Conservation (phyloP, 2,329 filamentous ascomycete genomes). For the Xylaria arbuscula region DNA sequence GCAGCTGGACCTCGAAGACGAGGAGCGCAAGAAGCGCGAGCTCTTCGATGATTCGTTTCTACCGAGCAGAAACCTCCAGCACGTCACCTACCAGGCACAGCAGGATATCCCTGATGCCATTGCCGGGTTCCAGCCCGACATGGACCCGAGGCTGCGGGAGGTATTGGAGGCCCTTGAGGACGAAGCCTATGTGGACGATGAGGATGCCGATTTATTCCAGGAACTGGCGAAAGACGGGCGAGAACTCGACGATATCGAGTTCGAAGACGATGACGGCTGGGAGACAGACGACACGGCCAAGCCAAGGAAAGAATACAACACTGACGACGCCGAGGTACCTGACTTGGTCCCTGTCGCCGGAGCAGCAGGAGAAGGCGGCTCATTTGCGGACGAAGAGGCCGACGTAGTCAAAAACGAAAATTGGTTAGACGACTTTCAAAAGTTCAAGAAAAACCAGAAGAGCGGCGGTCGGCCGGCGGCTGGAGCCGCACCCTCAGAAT, state of each 20-base stretch:
- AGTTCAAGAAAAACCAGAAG: conserved; percentile 88
- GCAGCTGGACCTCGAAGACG: conserved; percentile 66
- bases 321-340: conserved; percentile 56
- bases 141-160: conserved; percentile 93
- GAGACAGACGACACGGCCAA: conserved; percentile 93
- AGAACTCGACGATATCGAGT: conserved; percentile 83
- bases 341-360: conserved; percentile 56
- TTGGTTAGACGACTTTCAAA: conserved; percentile 93
- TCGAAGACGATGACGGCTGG: conserved; percentile 88
- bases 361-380: conserved; percentile 30
- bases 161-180: conserved; percentile 94
- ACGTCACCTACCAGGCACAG: conserved; percentile 87
- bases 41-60: conserved; percentile 79
- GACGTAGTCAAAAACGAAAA: conserved; percentile 73
- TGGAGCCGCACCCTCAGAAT: conserved; percentile 60
- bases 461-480: conserved; percentile 49
- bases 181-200: conserved; percentile 85
- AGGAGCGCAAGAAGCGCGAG: conserved; percentile 58
- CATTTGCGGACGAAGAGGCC: conserved; percentile 51
- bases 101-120: conserved; percentile 93
- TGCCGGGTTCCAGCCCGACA: conserved; percentile 94
- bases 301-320: conserved; percentile 68
- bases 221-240: conserved; percentile 74
- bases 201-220: conserved; percentile 87
- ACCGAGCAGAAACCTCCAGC: conserved; percentile 81